Conservation (phyloP, 2,329 filamentous ascomycete species). For the Venturia asperata region DNA sequence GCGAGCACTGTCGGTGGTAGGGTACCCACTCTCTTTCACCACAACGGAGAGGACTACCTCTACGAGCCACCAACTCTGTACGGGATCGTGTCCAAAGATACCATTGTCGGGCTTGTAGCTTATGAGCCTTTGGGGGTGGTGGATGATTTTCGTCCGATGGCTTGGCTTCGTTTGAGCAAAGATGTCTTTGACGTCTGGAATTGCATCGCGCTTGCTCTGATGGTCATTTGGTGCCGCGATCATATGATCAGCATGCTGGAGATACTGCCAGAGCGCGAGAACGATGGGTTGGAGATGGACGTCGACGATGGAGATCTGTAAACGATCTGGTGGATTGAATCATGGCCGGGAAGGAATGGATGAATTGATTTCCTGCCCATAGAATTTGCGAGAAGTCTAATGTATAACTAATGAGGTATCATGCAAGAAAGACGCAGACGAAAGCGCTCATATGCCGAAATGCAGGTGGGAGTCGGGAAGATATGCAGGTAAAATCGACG, state of each 20-base stretch:
- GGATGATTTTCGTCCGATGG: conserved; percentile 37
- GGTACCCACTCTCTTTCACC: neutral
- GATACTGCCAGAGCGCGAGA: conserved; percentile 25
- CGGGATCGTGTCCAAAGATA: conserved; percentile 48
- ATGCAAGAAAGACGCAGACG: neutral
- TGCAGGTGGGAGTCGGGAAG: neutral
- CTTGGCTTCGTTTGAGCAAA: conserved; percentile 48
- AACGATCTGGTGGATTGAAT: neutral
- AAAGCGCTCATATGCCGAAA: neutral
- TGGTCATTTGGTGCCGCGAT: conserved; percentile 47
- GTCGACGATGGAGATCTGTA: neutral
- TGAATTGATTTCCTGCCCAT: no score
- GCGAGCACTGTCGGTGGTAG: neutral
- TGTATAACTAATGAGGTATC: neutral
- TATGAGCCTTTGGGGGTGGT: conserved; percentile 38
- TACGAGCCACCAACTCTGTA: conserved; percentile 44
- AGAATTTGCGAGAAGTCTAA: neutral
- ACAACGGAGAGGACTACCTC: conserved; percentile 21
- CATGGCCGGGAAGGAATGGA: no score
- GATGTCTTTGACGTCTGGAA: conserved; percentile 54
- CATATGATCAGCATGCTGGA: conserved; percentile 41
- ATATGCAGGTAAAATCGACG: neutral
- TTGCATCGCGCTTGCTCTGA: conserved; percentile 49
- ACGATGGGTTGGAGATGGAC: neutral
- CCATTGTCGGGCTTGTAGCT: conserved; percentile 47